These are phyloP conservation scores for Diplogelasinospora grovesii DNA, from an alignment of 495 filamentous ascomycete species.

Conservation along the genomic window DNA sequence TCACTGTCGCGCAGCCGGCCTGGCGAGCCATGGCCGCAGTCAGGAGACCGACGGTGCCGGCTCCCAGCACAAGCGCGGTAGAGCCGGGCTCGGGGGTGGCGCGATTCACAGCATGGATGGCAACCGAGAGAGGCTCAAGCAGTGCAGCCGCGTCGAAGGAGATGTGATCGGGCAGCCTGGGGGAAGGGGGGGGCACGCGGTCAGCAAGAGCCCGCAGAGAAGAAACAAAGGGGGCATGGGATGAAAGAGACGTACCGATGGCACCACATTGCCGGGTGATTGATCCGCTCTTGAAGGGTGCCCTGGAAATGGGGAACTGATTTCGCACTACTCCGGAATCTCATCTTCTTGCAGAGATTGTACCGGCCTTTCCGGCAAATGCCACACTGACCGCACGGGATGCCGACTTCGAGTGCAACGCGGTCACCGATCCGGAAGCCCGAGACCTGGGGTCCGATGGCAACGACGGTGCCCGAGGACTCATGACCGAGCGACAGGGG, in stretches of 20 bases:
- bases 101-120: conserved; percentile 72
- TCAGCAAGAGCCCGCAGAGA: background rate
- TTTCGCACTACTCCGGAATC: conserved; percentile 80
- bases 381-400: conserved; percentile 69
- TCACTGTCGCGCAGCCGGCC: conserved; percentile 59
- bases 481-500: conserved; percentile 77
- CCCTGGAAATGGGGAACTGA: conserved; percentile 79
- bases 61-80: conserved; percentile 73
- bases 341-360: conserved; percentile 80
- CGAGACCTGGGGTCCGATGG: conserved; percentile 49
- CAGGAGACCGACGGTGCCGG: conserved; percentile 78
- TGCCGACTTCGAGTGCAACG: conserved; percentile 81
- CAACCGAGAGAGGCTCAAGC: conserved; percentile 80
- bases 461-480: conserved; percentile 63
- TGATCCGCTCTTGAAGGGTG: conserved; percentile 83
- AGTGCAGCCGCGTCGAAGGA: conserved; percentile 73
- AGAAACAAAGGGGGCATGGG: conserved; percentile 8
- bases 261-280: conserved; percentile 76
- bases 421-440: conserved; percentile 62
- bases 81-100: conserved; percentile 43
- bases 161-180: conserved; percentile 61
- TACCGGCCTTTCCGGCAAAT: conserved; percentile 74
- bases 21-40: conserved; percentile 64
- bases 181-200: too few relatives aligned
- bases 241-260: conserved; percentile 48